Evolutionary conservation across 768 basidiomycete genomes (phyloP).

Genomic region (Boletus sp.): DNA sequence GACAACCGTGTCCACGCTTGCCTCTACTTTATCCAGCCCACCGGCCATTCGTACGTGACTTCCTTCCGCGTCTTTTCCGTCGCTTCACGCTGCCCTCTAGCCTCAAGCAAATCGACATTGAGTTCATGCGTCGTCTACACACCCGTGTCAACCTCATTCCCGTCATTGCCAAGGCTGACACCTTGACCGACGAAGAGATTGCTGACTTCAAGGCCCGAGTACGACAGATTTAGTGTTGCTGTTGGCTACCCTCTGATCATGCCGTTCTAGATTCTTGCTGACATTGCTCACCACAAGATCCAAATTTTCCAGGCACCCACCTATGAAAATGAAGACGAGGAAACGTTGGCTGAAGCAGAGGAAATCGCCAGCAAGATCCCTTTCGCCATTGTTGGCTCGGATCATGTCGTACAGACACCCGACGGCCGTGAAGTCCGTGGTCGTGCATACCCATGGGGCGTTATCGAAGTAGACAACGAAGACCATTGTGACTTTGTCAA

Average conservation of each 20-base stretch:
- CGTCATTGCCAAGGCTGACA: conserved; percentile 97
- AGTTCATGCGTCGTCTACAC: conserved; percentile 97
- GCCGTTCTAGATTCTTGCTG: conserved; percentile 71
- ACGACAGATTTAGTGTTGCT: conserved; percentile 21
- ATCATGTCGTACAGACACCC: conserved; percentile 73
- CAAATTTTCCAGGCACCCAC: conserved; percentile 97
- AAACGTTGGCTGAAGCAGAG: conserved; percentile 95
- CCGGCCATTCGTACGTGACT: conserved; percentile 85
- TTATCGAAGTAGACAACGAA: conserved; percentile 99
- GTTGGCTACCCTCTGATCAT: not conserved
- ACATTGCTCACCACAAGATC: conserved; percentile 94
- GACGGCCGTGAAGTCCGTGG: conserved; percentile 94
- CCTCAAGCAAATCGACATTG: conserved; percentile 96
- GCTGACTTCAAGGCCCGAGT: conserved; percentile 91
- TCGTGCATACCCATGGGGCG: conserved; percentile 96
- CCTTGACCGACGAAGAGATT: conserved; percentile 95
- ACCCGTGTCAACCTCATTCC: conserved; percentile 98
- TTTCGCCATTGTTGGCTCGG: conserved; percentile 96
- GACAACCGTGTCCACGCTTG: conserved; percentile 99
- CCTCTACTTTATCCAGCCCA: conserved; percentile 98
- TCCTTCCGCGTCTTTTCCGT: too few species aligned
- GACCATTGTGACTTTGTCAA: conserved; percentile 99
- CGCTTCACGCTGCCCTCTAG: conserved; percentile 39
- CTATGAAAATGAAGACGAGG: conserved; percentile 98
- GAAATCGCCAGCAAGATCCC: conserved; percentile 98